Percentiles rank a stretch among this genome's conserved stretches.
Conservation (phyloP, 2,329 filamentous ascomycete genomes). For the Fusarium musae region DNA sequence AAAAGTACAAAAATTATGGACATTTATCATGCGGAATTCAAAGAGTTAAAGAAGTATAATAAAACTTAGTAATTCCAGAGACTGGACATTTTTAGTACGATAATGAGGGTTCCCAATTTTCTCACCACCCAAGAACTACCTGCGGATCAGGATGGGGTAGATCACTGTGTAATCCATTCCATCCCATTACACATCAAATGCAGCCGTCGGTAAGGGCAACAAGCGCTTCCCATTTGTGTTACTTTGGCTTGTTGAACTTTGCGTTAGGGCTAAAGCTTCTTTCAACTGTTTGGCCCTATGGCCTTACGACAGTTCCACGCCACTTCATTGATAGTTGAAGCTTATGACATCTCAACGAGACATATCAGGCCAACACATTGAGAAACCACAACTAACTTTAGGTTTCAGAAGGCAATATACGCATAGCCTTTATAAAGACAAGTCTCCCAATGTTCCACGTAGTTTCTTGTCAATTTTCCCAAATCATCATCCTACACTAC, state of each 20-base stretch:
- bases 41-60: accelerated
- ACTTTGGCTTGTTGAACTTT: background rate
- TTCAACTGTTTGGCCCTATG: background rate
- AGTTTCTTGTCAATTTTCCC: background rate
- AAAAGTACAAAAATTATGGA: background rate
- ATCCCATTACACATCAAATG: background rate
- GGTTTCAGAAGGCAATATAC: background rate
- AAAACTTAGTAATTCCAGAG: accelerated
- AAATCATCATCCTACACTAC: background rate
- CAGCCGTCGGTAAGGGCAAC: background rate
- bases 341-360: background rate
- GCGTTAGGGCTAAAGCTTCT: background rate
- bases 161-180: background rate
- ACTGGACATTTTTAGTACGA: background rate
- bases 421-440: background rate
- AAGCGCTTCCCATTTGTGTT: background rate
- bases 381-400: background rate
- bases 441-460: background rate
- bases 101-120: too few relatives aligned
- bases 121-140: too few relatives aligned
- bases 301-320: background rate
- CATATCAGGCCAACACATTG: background rate
- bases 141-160: background rate
- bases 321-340: background rate
- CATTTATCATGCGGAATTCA: background rate